Base-by-base conservation (phyloP, 2,329 filamentous ascomycete genomes). In the Talaromyces sp. region DNA sequence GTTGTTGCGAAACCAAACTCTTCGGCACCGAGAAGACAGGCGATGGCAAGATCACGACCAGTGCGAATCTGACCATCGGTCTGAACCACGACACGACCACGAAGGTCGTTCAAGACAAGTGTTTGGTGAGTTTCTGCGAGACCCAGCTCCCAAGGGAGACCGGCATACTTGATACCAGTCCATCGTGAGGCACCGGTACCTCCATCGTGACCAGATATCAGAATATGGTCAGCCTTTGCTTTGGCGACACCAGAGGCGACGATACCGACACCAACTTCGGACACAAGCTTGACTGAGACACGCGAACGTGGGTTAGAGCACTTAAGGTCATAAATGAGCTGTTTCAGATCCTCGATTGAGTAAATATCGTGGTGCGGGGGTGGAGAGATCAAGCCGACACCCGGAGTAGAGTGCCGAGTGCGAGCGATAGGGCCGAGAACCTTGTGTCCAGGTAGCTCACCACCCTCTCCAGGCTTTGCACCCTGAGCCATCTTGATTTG, bases 401-500 rank as follows among this genome's bases (percentile, higher is more conserved):
- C 93, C 61, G 93, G 91, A 5, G 93, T 97, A 9, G 93, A 97
- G 80, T 97, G 92, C 72, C 93, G 88, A 52, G 93, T 97, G 65
- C 90, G 89, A 52, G 91, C 93, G 74, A 97, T 97, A 6, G 91
- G 90, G 68, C 90, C 90, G 56, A 92, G 94, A 24, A 97, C 93
- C 79, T 97, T 97, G 82, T 97, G 91, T 36, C 93, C 93, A 45
- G 93, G 93, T 69, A 97, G 85, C 76, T 97, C 93, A 83, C 93
- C 93, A 80, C 93, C 93, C 76, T 97, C 93, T 75, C 93, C 93
- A 51, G 93, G 93, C 83, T 97, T 97, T 58, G 93, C 93, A 72
- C 93, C 93, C 77, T 97, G 93, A 9, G 93, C 93, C 93, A 97
- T 97, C 84, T 97, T 97, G 78, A 97, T 97, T 75, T 97, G 93